Base-by-base conservation (phyloP, 139 green algal species). In the Coccomyxa sp. region DNA sequence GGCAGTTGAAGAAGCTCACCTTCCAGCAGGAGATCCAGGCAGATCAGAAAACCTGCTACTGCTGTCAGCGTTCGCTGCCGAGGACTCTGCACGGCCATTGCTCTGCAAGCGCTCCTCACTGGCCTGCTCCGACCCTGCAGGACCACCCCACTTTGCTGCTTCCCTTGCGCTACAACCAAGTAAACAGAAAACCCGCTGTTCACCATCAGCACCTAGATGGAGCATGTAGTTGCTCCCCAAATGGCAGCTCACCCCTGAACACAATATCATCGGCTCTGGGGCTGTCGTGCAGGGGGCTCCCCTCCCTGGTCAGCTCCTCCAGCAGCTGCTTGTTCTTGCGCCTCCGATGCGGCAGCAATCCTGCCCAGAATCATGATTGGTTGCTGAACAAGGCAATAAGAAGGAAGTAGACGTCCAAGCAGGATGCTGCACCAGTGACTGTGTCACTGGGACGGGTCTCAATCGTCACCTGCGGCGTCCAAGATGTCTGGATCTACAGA, bases 311-410 rank as follows among this genome's bases (percentile, higher is more conserved):
- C 45, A 92, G 80, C 32, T 63, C 81, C 13, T 87, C 77, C 67
- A 92, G 63, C 79, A 92, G 83, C 78, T 90, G 79, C 13, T 79
- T 79, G 58, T 92, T 85, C 77, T 86, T 88, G 14, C 79, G 67
- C 0, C 82, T 81, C 28, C 84, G 77, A 27, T 78, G 59, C 25
- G 89, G 87, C 67, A 91, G 82, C 79, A 92, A 75, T 16, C 89
- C 88, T 87, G 85, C 80, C 13, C 76, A 80, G 21, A 7, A 18
- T 57, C 21, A 71, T n/a, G 63, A 38, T 31, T 25, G 30, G 45
- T 14, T n/a, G 30, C 76, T 80, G 16, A 38, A 30, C 58, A 59
- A 27, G 23, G 57, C 38, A 51, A 51, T 7, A 82, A 27, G 58
- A 28, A 28, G 63, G 63, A 21, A 71, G 18, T 71, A 25, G 18